phyloP scores from a whole-genome alignment of 768 basidiomycete genomes.

The Tulasnella sp. region DNA sequence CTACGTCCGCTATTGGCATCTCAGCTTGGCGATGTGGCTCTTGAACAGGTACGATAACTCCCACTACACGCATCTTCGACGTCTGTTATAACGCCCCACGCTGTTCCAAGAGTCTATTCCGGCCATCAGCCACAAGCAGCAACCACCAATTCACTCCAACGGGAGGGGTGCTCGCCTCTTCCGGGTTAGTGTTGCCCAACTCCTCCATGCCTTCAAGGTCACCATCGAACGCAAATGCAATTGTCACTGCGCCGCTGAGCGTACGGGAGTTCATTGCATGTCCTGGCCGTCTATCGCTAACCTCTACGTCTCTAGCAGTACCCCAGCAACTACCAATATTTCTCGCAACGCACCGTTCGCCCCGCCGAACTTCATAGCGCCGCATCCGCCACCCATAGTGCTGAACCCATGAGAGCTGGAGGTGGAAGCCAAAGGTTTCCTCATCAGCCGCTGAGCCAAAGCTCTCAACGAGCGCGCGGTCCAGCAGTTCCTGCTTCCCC shows the following conservation, averaged over 20 bases:
- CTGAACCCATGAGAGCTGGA: background rate
- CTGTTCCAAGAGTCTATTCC: background rate
- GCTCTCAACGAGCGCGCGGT: background rate
- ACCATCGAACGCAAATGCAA: background rate
- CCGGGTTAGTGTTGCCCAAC: background rate
- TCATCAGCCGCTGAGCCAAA: background rate
- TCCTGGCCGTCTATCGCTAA: background rate
- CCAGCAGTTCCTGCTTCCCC: background rate
- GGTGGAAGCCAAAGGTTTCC: background rate
- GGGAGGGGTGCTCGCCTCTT: background rate
- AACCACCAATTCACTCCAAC: background rate
- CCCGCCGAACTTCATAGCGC: background rate
- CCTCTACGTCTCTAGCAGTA: background rate
- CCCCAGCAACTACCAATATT: background rate
- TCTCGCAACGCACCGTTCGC: background rate
- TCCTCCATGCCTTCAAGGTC: background rate
- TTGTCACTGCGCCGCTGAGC: background rate
- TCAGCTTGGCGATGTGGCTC: background rate
- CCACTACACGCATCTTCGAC: background rate
- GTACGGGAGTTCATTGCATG: background rate
- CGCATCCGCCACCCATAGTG: background rate
- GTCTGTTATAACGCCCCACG: background rate
- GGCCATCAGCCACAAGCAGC: background rate
- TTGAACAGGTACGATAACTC: background rate
- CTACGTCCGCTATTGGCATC: background rate